Evolutionary conservation across 1,284 basidiomycete species (phyloP).

Genomic region (Athelia psychrophila): DNA sequence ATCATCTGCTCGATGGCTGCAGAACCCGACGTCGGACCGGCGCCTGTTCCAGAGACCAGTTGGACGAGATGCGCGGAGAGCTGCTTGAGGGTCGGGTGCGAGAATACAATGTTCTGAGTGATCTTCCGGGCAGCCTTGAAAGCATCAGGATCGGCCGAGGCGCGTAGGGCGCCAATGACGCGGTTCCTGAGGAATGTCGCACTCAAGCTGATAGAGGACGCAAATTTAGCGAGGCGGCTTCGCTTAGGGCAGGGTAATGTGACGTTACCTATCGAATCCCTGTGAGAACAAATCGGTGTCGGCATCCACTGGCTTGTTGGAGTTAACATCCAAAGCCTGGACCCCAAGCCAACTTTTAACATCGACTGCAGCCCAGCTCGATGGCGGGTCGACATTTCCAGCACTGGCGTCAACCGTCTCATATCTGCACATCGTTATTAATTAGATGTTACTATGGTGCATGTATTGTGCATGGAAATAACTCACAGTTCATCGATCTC

Average conservation of each 20-base stretch:
- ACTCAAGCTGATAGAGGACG: constrained; percentile 12
- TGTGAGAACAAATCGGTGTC: constrained; percentile 32
- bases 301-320: constrained; percentile 14
- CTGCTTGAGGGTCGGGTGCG: constrained; percentile 25
- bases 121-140: constrained; percentile 5
- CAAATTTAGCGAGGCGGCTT: neutral
- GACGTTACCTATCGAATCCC: constrained; percentile 35
- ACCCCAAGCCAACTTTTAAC: constrained; percentile 26
- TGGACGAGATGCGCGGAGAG: constrained; percentile 23
- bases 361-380: constrained; percentile 18
- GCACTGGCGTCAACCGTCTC: constrained; percentile 21
- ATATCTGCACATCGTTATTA: constrained; percentile 15
- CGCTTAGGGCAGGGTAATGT: neutral
- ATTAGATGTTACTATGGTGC: neutral
- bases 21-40: neutral
- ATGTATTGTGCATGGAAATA: too few relatives aligned
- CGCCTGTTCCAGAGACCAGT: constrained; percentile 1
- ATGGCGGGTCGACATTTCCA: constrained; percentile 15
- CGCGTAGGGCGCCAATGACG: constrained; percentile 25
- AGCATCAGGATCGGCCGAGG: neutral
- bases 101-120: constrained; percentile 30
- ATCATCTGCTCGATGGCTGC: constrained; percentile 8
- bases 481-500: constrained; percentile 35
- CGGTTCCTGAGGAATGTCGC: constrained; percentile 27
- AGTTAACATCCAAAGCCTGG: constrained; percentile 22